phyloP scores from a whole-genome alignment of 192 early-diverging fungal species.

The Entomortierella chlamydospora region DNA sequence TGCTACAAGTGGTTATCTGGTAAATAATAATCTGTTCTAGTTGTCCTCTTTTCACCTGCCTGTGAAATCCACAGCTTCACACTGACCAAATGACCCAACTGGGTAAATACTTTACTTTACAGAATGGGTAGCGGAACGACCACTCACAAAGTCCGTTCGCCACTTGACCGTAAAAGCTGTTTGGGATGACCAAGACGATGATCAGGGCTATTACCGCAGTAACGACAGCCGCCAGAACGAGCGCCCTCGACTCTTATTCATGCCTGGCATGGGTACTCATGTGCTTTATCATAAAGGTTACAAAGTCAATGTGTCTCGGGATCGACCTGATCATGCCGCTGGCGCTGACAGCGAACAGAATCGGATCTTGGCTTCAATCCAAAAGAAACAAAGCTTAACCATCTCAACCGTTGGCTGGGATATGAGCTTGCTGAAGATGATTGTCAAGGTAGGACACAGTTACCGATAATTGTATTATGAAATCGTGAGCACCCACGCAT shows the following conservation, averaged over 20 bases:
- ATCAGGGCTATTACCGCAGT: slow-evolving; percentile 22
- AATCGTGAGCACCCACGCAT: background rate
- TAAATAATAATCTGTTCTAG: background rate
- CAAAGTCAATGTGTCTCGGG: slow-evolving; percentile 50
- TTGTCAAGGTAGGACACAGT: slow-evolving; percentile 19
- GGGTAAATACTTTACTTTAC: background rate
- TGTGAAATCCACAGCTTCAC: no score
- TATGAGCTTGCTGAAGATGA: slow-evolving; percentile 35
- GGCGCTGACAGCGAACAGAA: slow-evolving; percentile 42
- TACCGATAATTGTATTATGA: background rate
- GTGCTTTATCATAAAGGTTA: slow-evolving; percentile 50
- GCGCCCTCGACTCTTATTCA: slow-evolving; percentile 41
- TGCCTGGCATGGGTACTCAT: slow-evolving; percentile 50
- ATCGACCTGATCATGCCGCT: slow-evolving; percentile 37
- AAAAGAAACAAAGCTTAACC: slow-evolving; percentile 48
- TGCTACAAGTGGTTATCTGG: slow-evolving; percentile 53
- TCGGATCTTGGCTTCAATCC: slow-evolving; percentile 42
- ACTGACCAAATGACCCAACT: no score
- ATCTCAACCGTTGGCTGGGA: slow-evolving; percentile 50
- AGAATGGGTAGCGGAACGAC: slow-evolving; percentile 54
- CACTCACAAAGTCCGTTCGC: slow-evolving; percentile 48
- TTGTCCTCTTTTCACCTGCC: no score
- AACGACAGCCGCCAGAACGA: slow-evolving; percentile 28
- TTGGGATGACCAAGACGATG: slow-evolving; percentile 29
- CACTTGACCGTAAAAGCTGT: slow-evolving; percentile 52